Evolutionary conservation across 1,139 yeast species (phyloP).

Genomic region (Diutina pseudorugosa): DNA sequence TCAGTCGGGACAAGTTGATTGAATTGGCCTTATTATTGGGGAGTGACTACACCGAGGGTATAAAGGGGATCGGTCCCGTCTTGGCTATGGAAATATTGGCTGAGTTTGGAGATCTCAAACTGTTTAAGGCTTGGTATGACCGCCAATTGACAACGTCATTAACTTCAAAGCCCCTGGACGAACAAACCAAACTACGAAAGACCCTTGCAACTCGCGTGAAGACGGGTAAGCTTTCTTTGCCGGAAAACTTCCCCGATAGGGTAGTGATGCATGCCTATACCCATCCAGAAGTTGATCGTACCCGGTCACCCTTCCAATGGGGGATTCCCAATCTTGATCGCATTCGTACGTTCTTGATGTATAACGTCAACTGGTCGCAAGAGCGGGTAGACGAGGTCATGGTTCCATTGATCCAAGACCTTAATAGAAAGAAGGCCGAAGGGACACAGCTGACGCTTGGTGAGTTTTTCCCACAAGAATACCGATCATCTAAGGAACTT

Average conservation of each 20-base stretch:
- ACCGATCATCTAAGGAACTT: slow-evolving; percentile 20
- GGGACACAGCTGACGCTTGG: slow-evolving; percentile 45
- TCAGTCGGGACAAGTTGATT: slow-evolving; percentile 50
- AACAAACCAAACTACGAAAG: slow-evolving; percentile 16
- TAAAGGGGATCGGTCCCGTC: slow-evolving; percentile 89
- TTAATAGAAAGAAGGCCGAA: slow-evolving; percentile 47
- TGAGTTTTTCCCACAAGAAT: slow-evolving; percentile 47
- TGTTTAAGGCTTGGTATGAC: slow-evolving; percentile 24
- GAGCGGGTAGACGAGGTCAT: slow-evolving; percentile 71
- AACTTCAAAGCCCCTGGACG: background rate
- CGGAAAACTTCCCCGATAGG: slow-evolving; percentile 57
- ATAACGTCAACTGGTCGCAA: slow-evolving; percentile 73
- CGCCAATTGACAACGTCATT: background rate
- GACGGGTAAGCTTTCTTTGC: slow-evolving; percentile 48
- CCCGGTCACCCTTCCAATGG: slow-evolving; percentile 72
- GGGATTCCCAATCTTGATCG: slow-evolving; percentile 81
- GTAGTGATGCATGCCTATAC: slow-evolving; percentile 63
- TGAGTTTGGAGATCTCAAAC: slow-evolving; percentile 45
- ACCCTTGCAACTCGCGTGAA: slow-evolving; percentile 46
- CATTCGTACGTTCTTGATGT: slow-evolving; percentile 56
- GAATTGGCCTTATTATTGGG: slow-evolving; percentile 77
- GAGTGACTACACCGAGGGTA: slow-evolving; percentile 88
- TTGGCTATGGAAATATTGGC: slow-evolving; percentile 87
- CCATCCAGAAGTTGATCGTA: slow-evolving; percentile 75
- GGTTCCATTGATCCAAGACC: slow-evolving; percentile 76